Base-by-base conservation (phyloP, 306 rosid species). In the Prinsepia uniflora region DNA sequence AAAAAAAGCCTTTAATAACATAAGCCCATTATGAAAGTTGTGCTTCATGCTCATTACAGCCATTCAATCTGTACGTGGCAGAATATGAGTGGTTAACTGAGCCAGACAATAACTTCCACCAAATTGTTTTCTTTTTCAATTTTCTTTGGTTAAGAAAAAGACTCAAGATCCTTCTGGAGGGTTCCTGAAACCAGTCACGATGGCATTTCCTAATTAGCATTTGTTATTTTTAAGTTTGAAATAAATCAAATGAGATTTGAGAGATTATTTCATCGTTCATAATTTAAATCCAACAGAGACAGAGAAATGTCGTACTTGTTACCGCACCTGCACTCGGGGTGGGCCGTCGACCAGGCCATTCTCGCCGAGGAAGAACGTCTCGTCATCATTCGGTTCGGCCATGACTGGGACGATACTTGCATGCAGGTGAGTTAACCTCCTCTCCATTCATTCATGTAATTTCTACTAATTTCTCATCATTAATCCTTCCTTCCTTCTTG, bases 261-360 rank as follows among this genome's bases (percentile, higher is more conserved):
- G 36, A 30, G 36, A 30, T 3, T 30, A 30, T 3, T 30, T 30
- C 36, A 30, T 30, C 36, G 4, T 30, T 30, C 36, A 30, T 30
- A 30, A 30, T 30, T 30, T 30, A 3, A 30, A 2, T 30, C 36
- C 36, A 30, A 30, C 36, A 10, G 49, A 10, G 49, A 46, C 10
- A 46, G 1, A 46, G 5, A 46, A 22, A 88, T 87, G 98, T 89
- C 98, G 78, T 92, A 92, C 83, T 75, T 92, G 80, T 82, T 89
- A 49, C 92, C 95, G 4, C 96, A 92, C 82, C 82, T 89, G 75
- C 98, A 86, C 74, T 92, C 98, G 0, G 96, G 98, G 11, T 92
- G 95, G 98, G 90, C 96, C 13, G 92, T 92, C 6, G 98, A 89
- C 77, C 98, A 89, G 70, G 90, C 96, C 9, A 92, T 92, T 74